Evolutionary conservation across 1,284 basidiomycete species (phyloP), one percentile per base, ranked within the genome.

Genomic region (Cryptococcus floricola): DNA sequence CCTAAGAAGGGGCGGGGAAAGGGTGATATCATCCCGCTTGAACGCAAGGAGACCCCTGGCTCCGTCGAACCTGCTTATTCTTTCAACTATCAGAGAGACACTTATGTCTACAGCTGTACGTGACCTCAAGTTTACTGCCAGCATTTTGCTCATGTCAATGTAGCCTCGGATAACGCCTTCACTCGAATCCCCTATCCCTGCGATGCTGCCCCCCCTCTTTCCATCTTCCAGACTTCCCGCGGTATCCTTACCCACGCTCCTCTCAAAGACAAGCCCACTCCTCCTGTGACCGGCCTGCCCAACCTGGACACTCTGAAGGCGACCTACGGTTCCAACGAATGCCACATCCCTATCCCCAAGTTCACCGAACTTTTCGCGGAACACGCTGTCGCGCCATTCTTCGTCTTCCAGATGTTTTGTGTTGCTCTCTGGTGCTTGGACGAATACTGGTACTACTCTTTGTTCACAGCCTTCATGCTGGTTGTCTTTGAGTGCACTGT

Each of bases 381-480:
- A 79, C 93, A 96, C 70, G 90, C 92, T 3, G 92, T 91, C 34
- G 88, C 88, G 2, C 92, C 93, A 0, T 96, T 96, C 81, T 96
- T 96, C 75, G 91, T 95, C 31, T 95, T 96, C 77, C 91, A 97
- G 78, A 80, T 97, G 42, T 97, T 97, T 77, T 97, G 93, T 62
- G 93, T 96, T 8, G 91, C 89, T 0, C 80, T 97, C 14, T 97
- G 93, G 93, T 91, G 88, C 71, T 78, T 97, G 67, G 94, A 97
- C 71, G 94, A 96, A 75, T 97, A 96, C 76, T 96, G 92, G 92
- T 96, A 95, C 75, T 97, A 95, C 81, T 91, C 88, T 61, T 77
- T 97, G 44, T 97, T 97, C 80, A 97, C 94, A 1, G 82, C 93
- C 37, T 96, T 97, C 83, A 97, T 97, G 94, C 81, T 97, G 49